Evolutionary conservation across 2,329 filamentous ascomycete species (phyloP), one percentile per base, ranked within the genome.

Genomic region (Phaeosphaeriaceae sp.): DNA sequence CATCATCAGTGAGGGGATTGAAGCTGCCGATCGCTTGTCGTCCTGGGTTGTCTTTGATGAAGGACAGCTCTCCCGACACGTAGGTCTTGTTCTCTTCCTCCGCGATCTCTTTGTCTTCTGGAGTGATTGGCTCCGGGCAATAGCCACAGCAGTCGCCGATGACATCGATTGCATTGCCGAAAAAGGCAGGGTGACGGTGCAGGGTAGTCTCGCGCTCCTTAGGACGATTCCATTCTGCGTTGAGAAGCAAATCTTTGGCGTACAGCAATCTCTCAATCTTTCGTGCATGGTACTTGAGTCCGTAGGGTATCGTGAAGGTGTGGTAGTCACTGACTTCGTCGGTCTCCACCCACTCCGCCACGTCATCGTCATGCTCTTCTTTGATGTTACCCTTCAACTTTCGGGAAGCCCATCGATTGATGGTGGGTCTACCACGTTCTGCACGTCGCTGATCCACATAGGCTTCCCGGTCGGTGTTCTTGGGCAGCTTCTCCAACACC

Each of bases 151-250:
- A 97, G 72, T 97, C 93, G 28, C 87, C 81, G 54, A 94, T 85
- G 8, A 95, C 86, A 76, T 95, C 90, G 10, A 55, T 56, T 0
- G 90, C 87, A 28, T 87, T 85, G 0, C 93, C 92, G 68, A 96
- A 94, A 75, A 96, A 96, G 13, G 91, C 91, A 2, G 93, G 92
- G 69, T 96, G 93, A 1, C 93, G 87, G 77, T 97, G 93, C 5
- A 96, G 82, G 61, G 92, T 87, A 1, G 94, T 89, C 24, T 89
- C 82, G n/a, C 92, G 86, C 44, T 93, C 89, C 60, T 91, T 88
- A 0, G 85, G 82, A 63, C 90, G 88, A 67, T 95, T 96, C 92
- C 93, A 96, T 72, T 96, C 91, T 0, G 75, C 91, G 68, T 96
- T 95, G 19, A 96, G 85, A 8, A 96, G 82, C 19, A 96, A 76